Conservation (phyloP, 1,139 yeast species). For the Debaryomyces sp. region DNA sequence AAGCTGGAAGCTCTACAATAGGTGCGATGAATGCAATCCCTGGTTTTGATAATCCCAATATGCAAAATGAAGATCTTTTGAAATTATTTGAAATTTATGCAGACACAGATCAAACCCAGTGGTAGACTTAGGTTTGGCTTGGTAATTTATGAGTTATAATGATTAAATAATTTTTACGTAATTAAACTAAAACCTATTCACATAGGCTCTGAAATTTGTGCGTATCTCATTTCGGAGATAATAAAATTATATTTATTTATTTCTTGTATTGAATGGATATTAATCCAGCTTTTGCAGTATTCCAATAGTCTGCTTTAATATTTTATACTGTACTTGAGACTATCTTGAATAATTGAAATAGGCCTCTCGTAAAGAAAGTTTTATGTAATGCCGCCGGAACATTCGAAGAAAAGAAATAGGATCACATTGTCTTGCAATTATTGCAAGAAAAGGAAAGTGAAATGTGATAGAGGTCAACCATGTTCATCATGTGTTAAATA, state of each 20-base stretch:
- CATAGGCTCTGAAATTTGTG: not conserved
- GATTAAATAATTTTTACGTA: not conserved
- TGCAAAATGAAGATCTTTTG: constrained; percentile 39
- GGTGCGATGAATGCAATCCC: constrained; percentile 71
- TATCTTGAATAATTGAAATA: not conserved
- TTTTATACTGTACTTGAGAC: not conserved
- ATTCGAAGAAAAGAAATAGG: constrained; percentile 27
- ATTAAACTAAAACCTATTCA: too few relatives aligned
- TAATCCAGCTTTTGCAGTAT: not conserved
- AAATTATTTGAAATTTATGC: constrained; percentile 44
- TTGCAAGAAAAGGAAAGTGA: constrained; percentile 45
- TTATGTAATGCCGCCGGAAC: not conserved
- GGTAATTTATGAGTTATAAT: not conserved
- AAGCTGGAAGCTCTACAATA: constrained; percentile 49
- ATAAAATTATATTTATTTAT: not conserved
- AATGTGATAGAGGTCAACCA: constrained; percentile 34
- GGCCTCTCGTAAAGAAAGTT: not conserved
- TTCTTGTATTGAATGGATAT: not conserved
- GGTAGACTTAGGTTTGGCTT: not conserved
- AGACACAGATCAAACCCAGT: constrained; percentile 24
- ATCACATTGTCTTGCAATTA: constrained; percentile 38
- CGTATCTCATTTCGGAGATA: not conserved
- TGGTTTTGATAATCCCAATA: constrained; percentile 12
- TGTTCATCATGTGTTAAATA: constrained; percentile 35
- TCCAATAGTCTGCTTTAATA: not conserved